Percentiles rank a stretch among this genome's conserved stretches.
Conservation (phyloP, 2,329 filamentous ascomycete genomes). For the Akanthomyces uredinophilus region DNA sequence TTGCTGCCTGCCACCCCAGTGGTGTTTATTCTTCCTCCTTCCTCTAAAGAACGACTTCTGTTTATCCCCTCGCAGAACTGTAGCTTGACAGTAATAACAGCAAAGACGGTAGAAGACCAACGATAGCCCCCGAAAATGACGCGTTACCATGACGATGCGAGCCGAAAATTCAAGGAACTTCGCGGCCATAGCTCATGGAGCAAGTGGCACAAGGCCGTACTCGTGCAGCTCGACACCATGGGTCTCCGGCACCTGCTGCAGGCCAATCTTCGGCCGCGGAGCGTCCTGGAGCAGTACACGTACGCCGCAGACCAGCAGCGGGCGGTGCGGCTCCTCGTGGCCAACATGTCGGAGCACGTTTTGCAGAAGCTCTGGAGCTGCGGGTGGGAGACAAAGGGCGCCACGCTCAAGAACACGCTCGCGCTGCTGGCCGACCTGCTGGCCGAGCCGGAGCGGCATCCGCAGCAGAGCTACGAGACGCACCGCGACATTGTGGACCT, state of each 20-base stretch:
- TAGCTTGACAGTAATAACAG: no score
- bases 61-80: neutral
- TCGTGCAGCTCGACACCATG: neutral
- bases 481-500: conserved; percentile 11
- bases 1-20: neutral
- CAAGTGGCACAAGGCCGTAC: conserved; percentile 4
- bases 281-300: neutral
- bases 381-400: neutral
- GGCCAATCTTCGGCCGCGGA: neutral
- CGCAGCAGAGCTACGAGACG: conserved; percentile 4
- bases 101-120: no score
- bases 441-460: neutral
- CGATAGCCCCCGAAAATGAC: neutral
- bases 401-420: conserved; percentile 3
- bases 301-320: neutral
- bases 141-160: neutral
- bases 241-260: neutral
- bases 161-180: neutral
- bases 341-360: neutral
- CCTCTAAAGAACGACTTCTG: neutral
- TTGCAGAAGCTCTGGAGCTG: neutral
- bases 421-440: neutral
- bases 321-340: neutral
- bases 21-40: neutral
- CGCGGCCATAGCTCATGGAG: neutral